Evolutionary conservation across 495 filamentous ascomycete genomes (phyloP), one percentile per base, ranked within the genome.

Genomic region (Letharia lupina): DNA sequence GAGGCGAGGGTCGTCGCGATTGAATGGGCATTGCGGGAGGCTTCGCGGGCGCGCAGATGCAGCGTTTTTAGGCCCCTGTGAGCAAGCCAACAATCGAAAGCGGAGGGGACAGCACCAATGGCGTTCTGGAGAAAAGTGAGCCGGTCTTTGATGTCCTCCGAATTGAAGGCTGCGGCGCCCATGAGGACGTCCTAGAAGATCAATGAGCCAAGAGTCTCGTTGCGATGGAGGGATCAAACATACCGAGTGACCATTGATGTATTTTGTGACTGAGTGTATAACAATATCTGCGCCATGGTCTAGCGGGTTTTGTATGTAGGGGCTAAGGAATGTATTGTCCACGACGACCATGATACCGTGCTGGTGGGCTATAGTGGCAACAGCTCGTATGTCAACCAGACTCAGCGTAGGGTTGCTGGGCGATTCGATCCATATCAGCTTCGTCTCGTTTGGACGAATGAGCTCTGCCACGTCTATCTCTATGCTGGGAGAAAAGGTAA

Each of bases 241-340:
- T 75, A 84, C 83, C 15, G 85, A 88, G 78, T 99, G 94, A 10
- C 94, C 94, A 74, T 99, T 99, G 76, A 99, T 98, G 78, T 98
- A 99, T 77, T 99, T 99, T 11, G 94, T 99, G n/a, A 99, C 94
- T 48, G 89, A 93, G 81, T 99, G 94, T n/a, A 98, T 87, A 54
- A 98, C 94, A 58, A 99, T 92, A 73, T 99, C 95, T 45, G 94
- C 94, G 70, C 94, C 94, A 77, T 95, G 91, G 70, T 92, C 86
- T 37, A 99, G 82, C 3, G 94, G 94, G 75, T 97, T 98, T 77
- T 99, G 94, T 35, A 98, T 82, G 74, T 98, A 99, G 37, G 94
- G 94, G 67, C 86, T 90, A 71, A 99, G 79, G 80, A 99, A 99
- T 4, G 94, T 99, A 80, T 99, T 99, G 78, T 99, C 94, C 4